Evolutionary conservation across 108 stramenopile genomes (phyloP).

Genomic region (Schizochytrium sp.): DNA sequence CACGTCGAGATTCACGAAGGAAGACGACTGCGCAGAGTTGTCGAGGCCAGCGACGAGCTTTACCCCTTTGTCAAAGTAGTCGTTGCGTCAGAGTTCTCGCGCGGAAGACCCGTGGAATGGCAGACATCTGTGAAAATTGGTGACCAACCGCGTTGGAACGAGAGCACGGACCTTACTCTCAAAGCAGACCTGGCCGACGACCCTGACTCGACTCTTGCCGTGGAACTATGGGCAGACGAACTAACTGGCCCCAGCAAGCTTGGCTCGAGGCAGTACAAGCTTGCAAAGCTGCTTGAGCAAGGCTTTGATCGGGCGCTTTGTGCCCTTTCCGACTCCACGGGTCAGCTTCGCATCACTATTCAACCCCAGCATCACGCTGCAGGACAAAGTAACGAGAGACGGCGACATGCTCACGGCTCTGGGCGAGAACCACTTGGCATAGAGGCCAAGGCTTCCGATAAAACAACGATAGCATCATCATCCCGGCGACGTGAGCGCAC

Average conservation of each 20-base stretch:
- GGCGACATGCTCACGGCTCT: too few species aligned
- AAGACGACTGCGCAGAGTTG: background rate
- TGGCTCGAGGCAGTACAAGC: background rate
- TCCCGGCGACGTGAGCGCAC: too few species aligned
- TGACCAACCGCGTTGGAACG: background rate
- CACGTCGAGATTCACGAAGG: background rate
- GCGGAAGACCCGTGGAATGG: background rate
- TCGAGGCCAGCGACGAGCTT: background rate
- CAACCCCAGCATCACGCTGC: background rate
- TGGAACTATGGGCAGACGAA: background rate
- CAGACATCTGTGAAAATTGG: background rate
- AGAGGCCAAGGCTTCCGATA: too few species aligned
- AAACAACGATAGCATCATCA: too few species aligned
- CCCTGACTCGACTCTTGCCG: background rate
- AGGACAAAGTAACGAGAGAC: too few species aligned
- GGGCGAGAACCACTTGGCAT: too few species aligned
- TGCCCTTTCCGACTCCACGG: background rate
- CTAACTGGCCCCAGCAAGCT: background rate
- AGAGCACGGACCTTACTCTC: background rate
- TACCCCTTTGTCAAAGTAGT: background rate
- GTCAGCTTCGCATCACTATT: background rate
- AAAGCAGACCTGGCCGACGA: background rate
- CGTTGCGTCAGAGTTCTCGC: background rate
- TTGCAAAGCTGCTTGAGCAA: background rate
- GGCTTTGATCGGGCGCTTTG: background rate